phyloP scores from a whole-genome alignment of 345 rosid species.

The Salix caprea region DNA sequence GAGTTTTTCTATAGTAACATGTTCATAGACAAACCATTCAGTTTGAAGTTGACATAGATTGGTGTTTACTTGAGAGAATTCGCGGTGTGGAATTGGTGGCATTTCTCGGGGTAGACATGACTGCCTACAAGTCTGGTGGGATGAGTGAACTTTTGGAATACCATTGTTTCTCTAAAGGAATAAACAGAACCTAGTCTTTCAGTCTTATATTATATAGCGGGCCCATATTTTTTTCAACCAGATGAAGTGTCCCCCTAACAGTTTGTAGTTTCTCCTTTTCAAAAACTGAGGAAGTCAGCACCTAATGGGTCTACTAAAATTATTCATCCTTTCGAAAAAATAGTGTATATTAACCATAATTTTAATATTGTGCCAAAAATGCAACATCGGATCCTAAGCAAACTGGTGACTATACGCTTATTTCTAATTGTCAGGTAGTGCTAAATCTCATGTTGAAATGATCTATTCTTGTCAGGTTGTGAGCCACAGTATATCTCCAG shows the following conservation, averaged over 20 bases:
- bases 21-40: not conserved
- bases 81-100: not conserved
- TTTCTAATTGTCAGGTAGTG: not conserved
- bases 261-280: not conserved
- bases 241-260: not conserved
- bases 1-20: not conserved
- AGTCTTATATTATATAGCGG: not conserved
- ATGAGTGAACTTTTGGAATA: not conserved
- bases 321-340: too few relatives aligned
- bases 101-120: not conserved
- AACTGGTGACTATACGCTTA: not conserved
- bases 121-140: not conserved
- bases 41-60: not conserved
- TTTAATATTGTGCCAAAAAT: not conserved
- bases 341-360: not conserved
- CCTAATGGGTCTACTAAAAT: too few relatives aligned
- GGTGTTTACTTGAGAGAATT: not conserved
- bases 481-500: conserved; percentile 61
- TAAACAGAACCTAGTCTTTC: not conserved
- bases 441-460: not conserved
- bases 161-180: not conserved
- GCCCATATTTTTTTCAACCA: not conserved
- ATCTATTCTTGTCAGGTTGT: conserved; percentile 47
- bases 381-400: not conserved
- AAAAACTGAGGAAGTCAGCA: not conserved